Evolutionary conservation across 805 yeast species (phyloP), one percentile per base, ranked within the genome.

Genomic region (Saccharomycopsis vini): DNA sequence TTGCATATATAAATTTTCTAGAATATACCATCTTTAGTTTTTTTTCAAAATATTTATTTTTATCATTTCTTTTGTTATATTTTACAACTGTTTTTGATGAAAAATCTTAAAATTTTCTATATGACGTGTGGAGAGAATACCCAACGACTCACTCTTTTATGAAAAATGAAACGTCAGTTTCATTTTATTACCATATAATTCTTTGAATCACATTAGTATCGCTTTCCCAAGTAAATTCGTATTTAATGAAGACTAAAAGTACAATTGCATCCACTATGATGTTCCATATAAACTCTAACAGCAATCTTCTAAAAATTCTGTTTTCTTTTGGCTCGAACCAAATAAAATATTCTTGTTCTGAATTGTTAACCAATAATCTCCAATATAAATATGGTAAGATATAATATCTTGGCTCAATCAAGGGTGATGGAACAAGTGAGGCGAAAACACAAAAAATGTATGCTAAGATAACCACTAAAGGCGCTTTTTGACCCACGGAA

Each of bases 321-420:
- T 18, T 15, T 22, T 6, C 18, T 13, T 21, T 22, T 3, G 47
- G 31, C 16, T 46, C 60, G 45, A 35, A 50, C 20, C 40, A 53
- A 19, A 39, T 7, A 16, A 64, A 29, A 3, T 63, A 58, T 29
- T 60, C 55, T 15, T 59, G 53, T 20, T 64, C 61, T 15, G 77
- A 75, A 10, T 62, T 15, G 16, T 42, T 61, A 13, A 71, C 60
- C 45, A 76, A 70, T 2, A 85, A 42, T 53, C 97, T 72, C 77
- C 89, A 87, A 32, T 88, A 60, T 10, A 83, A 58, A 56, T 75
- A 78, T 3, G 97, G 97, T 4, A 87, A 54, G 39, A 90, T 84
- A 60, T 81, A 92, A 59, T 92, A 92, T 46, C 98, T 73, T 39
- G 97, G 95, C 61, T 92, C 98, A 56, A 92, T 79, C 51, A 92